Evolutionary conservation across 2,329 filamentous ascomycete genomes (phyloP).

Genomic region (Xylaria sp.): DNA sequence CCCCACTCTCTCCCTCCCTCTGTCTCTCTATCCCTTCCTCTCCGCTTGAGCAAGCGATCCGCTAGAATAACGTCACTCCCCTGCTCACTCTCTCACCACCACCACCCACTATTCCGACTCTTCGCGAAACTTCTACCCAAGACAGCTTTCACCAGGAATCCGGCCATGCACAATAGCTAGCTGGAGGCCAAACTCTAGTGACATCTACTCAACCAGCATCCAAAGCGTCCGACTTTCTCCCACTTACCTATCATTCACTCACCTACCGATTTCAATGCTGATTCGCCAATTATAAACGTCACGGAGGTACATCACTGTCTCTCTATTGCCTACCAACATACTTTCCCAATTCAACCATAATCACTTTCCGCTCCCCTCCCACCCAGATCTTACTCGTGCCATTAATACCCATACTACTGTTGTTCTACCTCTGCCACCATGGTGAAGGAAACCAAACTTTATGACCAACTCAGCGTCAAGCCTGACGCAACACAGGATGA

Average conservation of each 20-base stretch:
- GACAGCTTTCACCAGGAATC: background rate
- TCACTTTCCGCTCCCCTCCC: background rate
- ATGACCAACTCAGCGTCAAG: conserved; percentile 84
- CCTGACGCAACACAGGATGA: conserved; percentile 88
- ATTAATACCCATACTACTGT: background rate
- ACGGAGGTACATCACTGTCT: background rate
- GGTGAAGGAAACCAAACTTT: conserved; percentile 96
- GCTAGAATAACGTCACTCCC: conserved; percentile 2
- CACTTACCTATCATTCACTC: background rate
- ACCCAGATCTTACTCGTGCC: background rate
- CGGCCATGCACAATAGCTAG: conserved; percentile 13
- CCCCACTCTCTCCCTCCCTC: conserved; percentile 10
- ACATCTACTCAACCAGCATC: conserved; percentile 2
- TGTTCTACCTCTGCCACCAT: conserved; percentile 63
- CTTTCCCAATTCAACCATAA: background rate
- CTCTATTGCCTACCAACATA: background rate
- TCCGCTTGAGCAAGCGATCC: too few species aligned
- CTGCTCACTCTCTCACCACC: conserved; percentile 21
- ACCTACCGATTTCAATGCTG: conserved; percentile 4
- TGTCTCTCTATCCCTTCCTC: background rate
- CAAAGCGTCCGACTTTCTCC: background rate
- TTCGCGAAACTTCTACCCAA: conserved; percentile 47
- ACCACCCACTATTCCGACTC: conserved; percentile 36
- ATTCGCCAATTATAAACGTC: conserved; percentile 29
- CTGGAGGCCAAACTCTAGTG: background rate